A percentile compares a stretch with the other conserved stretches of the same genome.
Evolutionary conservation across 441 rosid genomes (phyloP).

Genomic region (Croton laevigatus): DNA sequence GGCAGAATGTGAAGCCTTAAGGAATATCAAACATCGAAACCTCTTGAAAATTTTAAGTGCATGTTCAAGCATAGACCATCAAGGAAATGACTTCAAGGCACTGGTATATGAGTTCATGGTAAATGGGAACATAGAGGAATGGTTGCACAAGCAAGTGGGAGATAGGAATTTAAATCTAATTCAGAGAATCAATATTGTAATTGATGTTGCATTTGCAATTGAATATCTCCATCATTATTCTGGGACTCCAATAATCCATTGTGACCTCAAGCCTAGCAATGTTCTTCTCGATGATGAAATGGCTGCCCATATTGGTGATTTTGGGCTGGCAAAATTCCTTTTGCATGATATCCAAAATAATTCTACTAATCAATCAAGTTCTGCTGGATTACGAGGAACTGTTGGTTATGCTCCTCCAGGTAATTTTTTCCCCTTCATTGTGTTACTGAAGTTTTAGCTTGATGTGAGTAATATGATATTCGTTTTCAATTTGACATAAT

Average conservation of each 20-base stretch:
- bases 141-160: not conserved
- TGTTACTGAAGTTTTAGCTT: no score
- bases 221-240: conserved; percentile 7
- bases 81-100: conserved; percentile 2
- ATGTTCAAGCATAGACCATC: conserved; percentile 1
- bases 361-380: not conserved
- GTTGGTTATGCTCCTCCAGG: conserved; percentile 11
- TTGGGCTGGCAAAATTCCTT: not conserved
- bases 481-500: no score
- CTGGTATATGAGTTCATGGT: conserved; percentile 12
- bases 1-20: not conserved
- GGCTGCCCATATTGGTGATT: not conserved
- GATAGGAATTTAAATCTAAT: not conserved
- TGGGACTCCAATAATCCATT: not conserved
- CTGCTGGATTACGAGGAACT: not conserved
- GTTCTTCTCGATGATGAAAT: not conserved
- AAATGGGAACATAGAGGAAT: no score
- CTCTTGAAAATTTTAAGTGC: not conserved
- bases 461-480: no score
- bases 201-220: conserved; percentile 6
- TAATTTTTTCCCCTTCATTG: no score
- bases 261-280: conserved; percentile 7
- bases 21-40: not conserved
- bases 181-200: conserved; percentile 6
- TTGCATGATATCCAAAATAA: not conserved